These are phyloP conservation scores for Ustilago tritici DNA, from an alignment of 1,284 basidiomycete species.

Conservation along the genomic window DNA sequence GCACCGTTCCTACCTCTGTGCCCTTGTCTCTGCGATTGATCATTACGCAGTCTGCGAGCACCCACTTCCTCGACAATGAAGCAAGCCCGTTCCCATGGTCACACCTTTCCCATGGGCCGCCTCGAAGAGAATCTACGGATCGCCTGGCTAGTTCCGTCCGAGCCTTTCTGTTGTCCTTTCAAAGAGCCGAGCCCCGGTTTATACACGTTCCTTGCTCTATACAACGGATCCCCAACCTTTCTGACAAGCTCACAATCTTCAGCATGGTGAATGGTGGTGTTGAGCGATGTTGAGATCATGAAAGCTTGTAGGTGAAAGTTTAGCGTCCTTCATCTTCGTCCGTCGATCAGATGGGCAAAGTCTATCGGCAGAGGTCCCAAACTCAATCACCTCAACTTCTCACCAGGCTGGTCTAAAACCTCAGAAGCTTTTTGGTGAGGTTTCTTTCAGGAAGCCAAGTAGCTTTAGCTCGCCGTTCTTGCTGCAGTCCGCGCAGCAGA, in stretches of 20 bases:
- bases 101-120: conserved; percentile 3
- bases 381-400: not conserved
- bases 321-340: not conserved
- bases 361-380: not conserved
- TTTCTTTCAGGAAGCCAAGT: not conserved
- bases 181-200: not conserved
- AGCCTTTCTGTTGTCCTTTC: not conserved
- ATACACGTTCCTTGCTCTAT: not conserved
- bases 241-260: not conserved
- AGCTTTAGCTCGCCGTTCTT: not conserved
- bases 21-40: not conserved
- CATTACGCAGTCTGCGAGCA: not conserved
- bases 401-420: too few relatives aligned
- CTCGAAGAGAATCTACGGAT: not conserved
- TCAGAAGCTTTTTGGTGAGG: too few relatives aligned
- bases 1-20: not conserved
- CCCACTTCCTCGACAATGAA: not conserved
- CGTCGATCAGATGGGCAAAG: conserved; percentile 11
- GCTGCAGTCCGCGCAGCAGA: not conserved
- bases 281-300: not conserved
- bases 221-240: not conserved
- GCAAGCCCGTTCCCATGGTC: not conserved
- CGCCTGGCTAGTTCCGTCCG: not conserved
- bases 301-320: conserved; percentile 2
- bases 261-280: not conserved